Percentiles rank a stretch among this genome's conserved stretches.
phyloP scores from a whole-genome alignment of 768 basidiomycete genomes.

The Saitozyma podzolica region DNA sequence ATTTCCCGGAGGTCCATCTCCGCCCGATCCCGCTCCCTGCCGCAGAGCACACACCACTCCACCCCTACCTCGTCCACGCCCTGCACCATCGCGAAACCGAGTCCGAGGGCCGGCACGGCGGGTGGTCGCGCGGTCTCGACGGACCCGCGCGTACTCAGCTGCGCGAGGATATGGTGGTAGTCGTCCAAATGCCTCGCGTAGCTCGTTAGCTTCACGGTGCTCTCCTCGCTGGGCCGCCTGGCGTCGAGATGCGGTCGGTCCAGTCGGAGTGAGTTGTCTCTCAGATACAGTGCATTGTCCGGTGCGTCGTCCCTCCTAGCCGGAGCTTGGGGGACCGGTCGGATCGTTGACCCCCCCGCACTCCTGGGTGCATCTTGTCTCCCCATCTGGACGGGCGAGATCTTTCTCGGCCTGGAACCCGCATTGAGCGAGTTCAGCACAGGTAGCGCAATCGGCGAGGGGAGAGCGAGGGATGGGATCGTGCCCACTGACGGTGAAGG shows the following conservation, averaged over 20 bases:
- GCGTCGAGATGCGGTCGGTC: not conserved
- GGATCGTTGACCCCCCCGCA: conserved; percentile 1
- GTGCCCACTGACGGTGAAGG: not conserved
- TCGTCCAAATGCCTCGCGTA: not conserved
- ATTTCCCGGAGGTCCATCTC: conserved; percentile 9
- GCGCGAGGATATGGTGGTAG: not conserved
- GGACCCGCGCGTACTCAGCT: not conserved
- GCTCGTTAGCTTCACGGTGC: not conserved
- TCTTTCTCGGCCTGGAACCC: not conserved
- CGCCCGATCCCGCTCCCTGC: conserved; percentile 4
- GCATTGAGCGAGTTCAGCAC: not conserved
- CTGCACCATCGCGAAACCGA: not conserved
- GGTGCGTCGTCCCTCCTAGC: not conserved
- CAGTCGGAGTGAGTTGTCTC: not conserved
- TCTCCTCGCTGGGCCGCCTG: not conserved
- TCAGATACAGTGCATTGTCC: not conserved
- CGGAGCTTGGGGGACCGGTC: not conserved
- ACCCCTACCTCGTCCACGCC: conserved; percentile 14
- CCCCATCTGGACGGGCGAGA: not conserved
- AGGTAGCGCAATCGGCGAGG: not conserved
- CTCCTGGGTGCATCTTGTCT: not conserved
- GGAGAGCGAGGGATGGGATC: not conserved
- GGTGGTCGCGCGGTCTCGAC: not conserved
- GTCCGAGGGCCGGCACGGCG: not conserved
- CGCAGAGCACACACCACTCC: conserved; percentile 18